Conservation (phyloP, 495 filamentous ascomycete species). For the Coniosporium apollinis region DNA sequence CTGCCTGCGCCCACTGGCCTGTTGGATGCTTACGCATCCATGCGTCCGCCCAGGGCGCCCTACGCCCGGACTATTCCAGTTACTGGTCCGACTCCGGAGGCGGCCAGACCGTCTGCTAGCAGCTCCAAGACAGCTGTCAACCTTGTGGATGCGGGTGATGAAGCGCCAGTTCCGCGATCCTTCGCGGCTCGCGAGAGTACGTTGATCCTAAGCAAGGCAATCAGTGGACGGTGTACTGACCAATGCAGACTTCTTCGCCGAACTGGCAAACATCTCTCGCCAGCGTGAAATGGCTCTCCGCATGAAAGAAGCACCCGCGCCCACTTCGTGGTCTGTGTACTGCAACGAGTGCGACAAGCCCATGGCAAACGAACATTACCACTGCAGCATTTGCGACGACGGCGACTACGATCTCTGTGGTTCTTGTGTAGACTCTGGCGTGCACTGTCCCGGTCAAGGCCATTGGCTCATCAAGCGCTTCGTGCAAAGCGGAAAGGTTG, state of each 20-base stretch:
- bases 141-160: too few relatives aligned
- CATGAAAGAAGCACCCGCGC: slow-evolving; percentile 17
- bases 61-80: too few relatives aligned
- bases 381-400: slow-evolving; percentile 82
- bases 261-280: slow-evolving; percentile 25
- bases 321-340: slow-evolving; percentile 48
- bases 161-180: slow-evolving; percentile 18
- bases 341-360: slow-evolving; percentile 77
- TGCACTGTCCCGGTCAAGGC: slow-evolving; percentile 53
- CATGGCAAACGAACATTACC: slow-evolving; percentile 72
- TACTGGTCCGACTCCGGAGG: too few relatives aligned
- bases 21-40: too few relatives aligned
- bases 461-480: slow-evolving; percentile 94
- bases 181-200: slow-evolving; percentile 15
- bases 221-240: too few relatives aligned
- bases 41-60: too few relatives aligned
- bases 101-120: too few relatives aligned
- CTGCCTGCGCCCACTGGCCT: too few relatives aligned
- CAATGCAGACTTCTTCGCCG: slow-evolving; percentile 21
- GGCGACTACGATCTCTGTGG: slow-evolving; percentile 93
- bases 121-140: slow-evolving; percentile 2
- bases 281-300: slow-evolving; percentile 9
- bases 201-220: too few relatives aligned
- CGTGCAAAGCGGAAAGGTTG: slow-evolving; percentile 59
- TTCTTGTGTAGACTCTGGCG: slow-evolving; percentile 55